Base-by-base conservation (phyloP, 192 early-diverging fungal genomes). In the Podila minutissima region DNA sequence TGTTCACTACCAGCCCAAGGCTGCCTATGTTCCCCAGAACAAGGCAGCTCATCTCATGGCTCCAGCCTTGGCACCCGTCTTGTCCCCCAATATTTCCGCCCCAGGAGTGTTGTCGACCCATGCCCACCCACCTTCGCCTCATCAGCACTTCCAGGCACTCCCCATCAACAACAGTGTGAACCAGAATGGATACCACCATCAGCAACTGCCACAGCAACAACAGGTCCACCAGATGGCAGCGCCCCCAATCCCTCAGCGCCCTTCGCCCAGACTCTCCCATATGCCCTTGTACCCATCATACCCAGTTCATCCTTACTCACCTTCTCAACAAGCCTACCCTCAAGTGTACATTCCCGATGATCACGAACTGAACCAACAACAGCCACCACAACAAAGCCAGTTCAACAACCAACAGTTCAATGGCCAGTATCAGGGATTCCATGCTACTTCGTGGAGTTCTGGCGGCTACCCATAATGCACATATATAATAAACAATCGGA, bases 91-190 rank as follows among this genome's bases (percentile, higher is more conserved):
- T 59, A 49, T 69, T 13, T 68, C 77, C 32, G 71, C 59, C 22
- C 77, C 77, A 31, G 77, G 70, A 35, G 71, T 81, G 15, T 46
- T 81, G 37, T 46, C 77, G 4, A n/a, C 77, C 5, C 77, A 73
- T 73, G 41, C 71, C 3, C 70, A 72, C 9, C 58, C 58, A 6
- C 32, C 31, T 17, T 65, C 46, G 4, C 64, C 24, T 49, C 15
- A 46, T 11, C 20, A 65, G 24, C 48, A 65, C 6, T 37, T 38
- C 10, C 46, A 59, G 13, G 22, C 9, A 12, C 17, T 9, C 5
- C 38, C 28, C 8, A 20, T 19, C 31, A 61, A 28, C 12, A 20
- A 61, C 6, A 13, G 35, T 61, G 59, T 9, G 11, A 19, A 35
- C 26, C 29, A 24, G 5, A 61, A 28, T 20, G 28, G 31, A 33